A percentile compares a stretch with the other conserved stretches of the same genome.
phyloP scores from a whole-genome alignment of 164 flowering plant genomes.

The Berberis thunbergii region DNA sequence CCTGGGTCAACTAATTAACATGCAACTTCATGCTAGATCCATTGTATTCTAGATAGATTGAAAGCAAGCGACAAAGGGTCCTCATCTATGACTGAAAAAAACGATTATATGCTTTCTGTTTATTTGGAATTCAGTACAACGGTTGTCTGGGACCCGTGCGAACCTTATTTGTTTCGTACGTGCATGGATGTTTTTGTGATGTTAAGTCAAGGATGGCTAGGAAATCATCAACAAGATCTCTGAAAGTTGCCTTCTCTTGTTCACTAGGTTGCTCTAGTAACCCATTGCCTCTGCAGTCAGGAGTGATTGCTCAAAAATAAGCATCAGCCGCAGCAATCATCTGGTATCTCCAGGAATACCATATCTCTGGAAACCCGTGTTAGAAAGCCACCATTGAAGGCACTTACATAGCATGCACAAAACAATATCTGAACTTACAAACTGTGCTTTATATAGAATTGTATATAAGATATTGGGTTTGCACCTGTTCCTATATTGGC shows the following conservation, averaged over 20 bases:
- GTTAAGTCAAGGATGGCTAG: constrained; percentile 8
- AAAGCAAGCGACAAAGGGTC: no score
- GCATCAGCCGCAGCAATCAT: constrained; percentile 44
- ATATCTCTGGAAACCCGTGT: constrained; percentile 45
- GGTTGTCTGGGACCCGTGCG: no score
- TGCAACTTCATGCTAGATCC: no score
- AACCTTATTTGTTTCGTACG: no score
- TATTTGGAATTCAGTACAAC: no score
- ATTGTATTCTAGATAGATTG: no score
- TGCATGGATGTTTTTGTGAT: not conserved
- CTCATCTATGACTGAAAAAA: no score
- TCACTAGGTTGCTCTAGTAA: constrained; percentile 40
- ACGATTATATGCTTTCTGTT: no score
- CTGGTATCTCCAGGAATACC: constrained; percentile 65
- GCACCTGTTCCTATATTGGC: constrained; percentile 9
- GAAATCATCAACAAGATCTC: constrained; percentile 23
- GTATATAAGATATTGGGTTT: not conserved
- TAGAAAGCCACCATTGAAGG: constrained; percentile 14
- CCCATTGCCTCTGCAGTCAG: constrained; percentile 54
- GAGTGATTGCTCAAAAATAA: constrained; percentile 40
- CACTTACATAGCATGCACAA: constrained; percentile 2
- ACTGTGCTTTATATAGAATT: not conserved
- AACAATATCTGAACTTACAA: not conserved
- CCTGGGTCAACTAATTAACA: no score
- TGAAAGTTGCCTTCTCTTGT: constrained; percentile 23